A percentile compares a stretch with the other conserved stretches of the same genome.
phyloP scores from a whole-genome alignment of 2,329 filamentous ascomycete genomes.

The Xylariaceae sp. region DNA sequence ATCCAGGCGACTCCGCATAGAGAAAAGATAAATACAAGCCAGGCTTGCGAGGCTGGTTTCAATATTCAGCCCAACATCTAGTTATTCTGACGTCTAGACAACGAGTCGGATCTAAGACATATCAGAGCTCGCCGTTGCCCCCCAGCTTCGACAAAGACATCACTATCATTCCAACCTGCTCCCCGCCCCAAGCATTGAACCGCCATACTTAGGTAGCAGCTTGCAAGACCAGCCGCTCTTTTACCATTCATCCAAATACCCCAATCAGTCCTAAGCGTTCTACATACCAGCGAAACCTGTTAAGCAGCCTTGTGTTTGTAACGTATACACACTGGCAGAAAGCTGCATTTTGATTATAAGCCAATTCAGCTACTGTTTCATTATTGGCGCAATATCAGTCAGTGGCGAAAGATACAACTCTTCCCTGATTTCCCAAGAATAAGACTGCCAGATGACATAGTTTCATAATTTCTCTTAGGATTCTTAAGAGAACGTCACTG shows the following conservation, averaged over 20 bases:
- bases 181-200: not conserved
- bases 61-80: not conserved
- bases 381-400: not conserved
- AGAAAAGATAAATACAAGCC: not conserved
- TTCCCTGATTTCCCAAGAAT: not conserved
- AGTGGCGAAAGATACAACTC: not conserved
- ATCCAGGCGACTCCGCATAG: not conserved
- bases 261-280: no score
- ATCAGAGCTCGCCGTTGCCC: not conserved
- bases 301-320: no score
- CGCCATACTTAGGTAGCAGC: not conserved
- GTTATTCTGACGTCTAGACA: constrained; percentile 1
- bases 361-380: no score
- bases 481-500: not conserved
- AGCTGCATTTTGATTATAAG: no score
- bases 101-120: not conserved
- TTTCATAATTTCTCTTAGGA: not conserved
- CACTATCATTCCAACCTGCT: not conserved
- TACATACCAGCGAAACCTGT: no score
- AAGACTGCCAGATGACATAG: not conserved
- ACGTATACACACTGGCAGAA: no score
- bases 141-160: not conserved
- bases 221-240: no score
- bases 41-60: not conserved
- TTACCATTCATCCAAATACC: no score